phyloP scores from a whole-genome alignment of 768 basidiomycete species.

The Crassisporium funariophilum region DNA sequence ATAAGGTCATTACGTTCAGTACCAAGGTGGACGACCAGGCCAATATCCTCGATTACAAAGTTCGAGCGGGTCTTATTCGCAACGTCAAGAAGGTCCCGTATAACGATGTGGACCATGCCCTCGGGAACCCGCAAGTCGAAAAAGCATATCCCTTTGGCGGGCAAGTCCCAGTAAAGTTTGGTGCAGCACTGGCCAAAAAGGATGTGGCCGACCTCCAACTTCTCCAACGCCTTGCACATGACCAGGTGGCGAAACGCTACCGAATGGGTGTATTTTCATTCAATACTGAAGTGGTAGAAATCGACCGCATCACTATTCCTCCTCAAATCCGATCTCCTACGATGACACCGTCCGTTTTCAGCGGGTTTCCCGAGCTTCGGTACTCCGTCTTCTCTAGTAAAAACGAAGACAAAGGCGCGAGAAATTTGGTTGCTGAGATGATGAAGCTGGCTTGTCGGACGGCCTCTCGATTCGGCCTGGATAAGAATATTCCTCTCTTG shows the following conservation, averaged over 20 bases:
- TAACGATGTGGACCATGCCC: conserved; percentile 57
- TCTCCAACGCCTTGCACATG: conserved; percentile 21
- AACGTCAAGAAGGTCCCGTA: conserved; percentile 72
- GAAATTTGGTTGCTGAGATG: conserved; percentile 68
- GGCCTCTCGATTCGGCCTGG: conserved; percentile 70
- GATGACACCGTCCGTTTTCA: conserved; percentile 29
- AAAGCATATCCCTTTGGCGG: conserved; percentile 47
- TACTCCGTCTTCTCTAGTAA: conserved; percentile 43
- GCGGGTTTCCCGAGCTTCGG: conserved; percentile 52
- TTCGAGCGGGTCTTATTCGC: conserved; percentile 73
- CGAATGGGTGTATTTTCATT: conserved; percentile 7
- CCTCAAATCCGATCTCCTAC: conserved; percentile 32
- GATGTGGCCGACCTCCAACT: conserved; percentile 32
- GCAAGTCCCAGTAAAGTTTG: conserved; percentile 6
- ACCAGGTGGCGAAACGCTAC: conserved; percentile 14
- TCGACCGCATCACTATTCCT: conserved; percentile 24
- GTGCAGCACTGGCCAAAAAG: conserved; percentile 16
- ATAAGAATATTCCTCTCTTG: conserved; percentile 60
- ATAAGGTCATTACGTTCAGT: conserved; percentile 81
- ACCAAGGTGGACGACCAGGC: conserved; percentile 62
- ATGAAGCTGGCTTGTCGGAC: conserved; percentile 82
- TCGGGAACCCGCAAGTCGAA: conserved; percentile 31
- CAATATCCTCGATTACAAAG: conserved; percentile 65
- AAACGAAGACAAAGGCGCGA: conserved; percentile 41
- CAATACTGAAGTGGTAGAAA: not conserved